Evolutionary conservation across 768 basidiomycete species (phyloP).

Genomic region (Suillus plorans): DNA sequence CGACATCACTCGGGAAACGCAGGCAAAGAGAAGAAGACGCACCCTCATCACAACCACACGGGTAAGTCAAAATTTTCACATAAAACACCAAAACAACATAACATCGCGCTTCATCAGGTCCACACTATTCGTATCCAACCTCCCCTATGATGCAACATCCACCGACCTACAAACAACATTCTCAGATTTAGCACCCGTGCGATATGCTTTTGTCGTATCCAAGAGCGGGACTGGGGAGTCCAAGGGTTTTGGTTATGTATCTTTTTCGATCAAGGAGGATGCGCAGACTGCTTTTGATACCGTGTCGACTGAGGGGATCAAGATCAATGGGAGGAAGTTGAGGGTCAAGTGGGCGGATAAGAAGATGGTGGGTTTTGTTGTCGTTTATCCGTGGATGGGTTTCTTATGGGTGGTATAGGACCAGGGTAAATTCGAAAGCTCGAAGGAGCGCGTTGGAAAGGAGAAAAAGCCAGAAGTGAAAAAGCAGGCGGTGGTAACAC

Average conservation of each 20-base stretch:
- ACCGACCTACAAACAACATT: slow-evolving; percentile 90
- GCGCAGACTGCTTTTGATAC: slow-evolving; percentile 72
- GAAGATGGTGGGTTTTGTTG: slow-evolving; percentile 49
- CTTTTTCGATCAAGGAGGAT: slow-evolving; percentile 88
- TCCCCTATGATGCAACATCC: slow-evolving; percentile 89
- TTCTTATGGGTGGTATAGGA: not conserved
- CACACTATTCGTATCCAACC: slow-evolving; percentile 90
- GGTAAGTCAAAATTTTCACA: slow-evolving; percentile 15
- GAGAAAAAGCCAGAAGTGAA: slow-evolving; percentile 49
- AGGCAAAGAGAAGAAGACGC: slow-evolving; percentile 23
- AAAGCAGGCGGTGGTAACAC: slow-evolving; percentile 66
- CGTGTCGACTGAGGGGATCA: slow-evolving; percentile 62
- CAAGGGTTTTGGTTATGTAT: slow-evolving; percentile 96
- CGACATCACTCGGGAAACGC: slow-evolving; percentile 27
- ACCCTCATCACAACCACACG: slow-evolving; percentile 16
- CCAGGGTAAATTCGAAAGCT: not conserved
- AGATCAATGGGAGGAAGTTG: slow-evolving; percentile 65
- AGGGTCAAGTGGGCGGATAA: slow-evolving; percentile 79
- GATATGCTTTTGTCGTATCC: slow-evolving; percentile 90
- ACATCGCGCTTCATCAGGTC: slow-evolving; percentile 43
- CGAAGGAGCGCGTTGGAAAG: slow-evolving; percentile 46
- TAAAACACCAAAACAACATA: not conserved
- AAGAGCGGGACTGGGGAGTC: slow-evolving; percentile 73
- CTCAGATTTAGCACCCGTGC: slow-evolving; percentile 93
- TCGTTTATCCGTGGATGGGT: not conserved